Conservation (phyloP, 208 protist species). For the Entamoeba moshkovskii region DNA sequence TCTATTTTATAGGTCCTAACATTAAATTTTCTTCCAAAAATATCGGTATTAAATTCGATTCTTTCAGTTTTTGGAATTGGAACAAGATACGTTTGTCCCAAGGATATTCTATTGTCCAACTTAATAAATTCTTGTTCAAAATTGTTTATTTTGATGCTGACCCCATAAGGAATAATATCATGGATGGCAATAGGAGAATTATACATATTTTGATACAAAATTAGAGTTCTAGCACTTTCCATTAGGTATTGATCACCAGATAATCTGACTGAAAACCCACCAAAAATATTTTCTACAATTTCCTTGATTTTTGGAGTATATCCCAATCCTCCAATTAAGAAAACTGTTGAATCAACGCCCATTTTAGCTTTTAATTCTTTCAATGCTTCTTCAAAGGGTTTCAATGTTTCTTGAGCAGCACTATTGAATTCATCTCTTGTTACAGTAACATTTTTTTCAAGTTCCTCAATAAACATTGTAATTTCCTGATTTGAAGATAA, state of each 20-base stretch:
- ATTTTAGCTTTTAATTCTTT: background rate
- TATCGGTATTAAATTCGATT: background rate
- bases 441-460: background rate
- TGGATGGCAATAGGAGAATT: background rate
- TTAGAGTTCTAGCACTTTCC: background rate
- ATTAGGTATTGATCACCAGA: background rate
- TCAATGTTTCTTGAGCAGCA: background rate
- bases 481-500: background rate
- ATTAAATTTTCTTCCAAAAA: background rate
- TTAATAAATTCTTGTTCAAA: background rate
- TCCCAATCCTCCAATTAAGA: background rate
- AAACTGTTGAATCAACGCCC: background rate
- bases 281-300: background rate
- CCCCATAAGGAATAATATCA: background rate
- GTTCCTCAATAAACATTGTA: background rate
- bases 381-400: background rate
- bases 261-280: background rate
- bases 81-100: background rate
- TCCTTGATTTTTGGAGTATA: background rate
- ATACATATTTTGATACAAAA: background rate
- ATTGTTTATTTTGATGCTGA: background rate
- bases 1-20: background rate
- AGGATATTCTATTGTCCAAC: background rate
- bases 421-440: background rate
- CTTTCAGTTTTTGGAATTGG: background rate